Base-by-base conservation (phyloP, 306 rosid genomes). In the Cicer bijugum region DNA sequence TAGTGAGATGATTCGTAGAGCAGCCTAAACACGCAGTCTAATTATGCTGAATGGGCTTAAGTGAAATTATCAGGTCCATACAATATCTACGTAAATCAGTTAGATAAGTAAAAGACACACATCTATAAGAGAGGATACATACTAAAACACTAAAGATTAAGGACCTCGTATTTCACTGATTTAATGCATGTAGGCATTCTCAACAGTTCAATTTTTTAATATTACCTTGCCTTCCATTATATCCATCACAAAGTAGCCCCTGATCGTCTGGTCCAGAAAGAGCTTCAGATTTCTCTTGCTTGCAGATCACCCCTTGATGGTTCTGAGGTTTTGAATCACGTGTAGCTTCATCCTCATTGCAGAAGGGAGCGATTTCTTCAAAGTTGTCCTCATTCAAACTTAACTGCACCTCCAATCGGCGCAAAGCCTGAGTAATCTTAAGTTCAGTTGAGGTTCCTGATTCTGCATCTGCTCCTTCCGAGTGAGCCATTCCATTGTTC, bases 371-470 rank as follows among this genome's bases (percentile, higher is more conserved):
- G 56, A 90, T 78, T 20, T 84, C 86, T 50, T 87, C 72, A 67
- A 87, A n/a, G 75, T 75, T 85, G 67, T 87, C 88, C 37, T 88
- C 89, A 67, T 86, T 87, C 72, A 95, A 84, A 87, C 97, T 95
- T 77, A 95, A 85, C 75, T 91, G 99, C 83, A 84, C 90, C 88
- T 95, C 92, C 58, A 90, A 84, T 74, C 86, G 88, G 68, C 89
- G 85, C 82, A 95, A 75, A 76, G 95, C 96, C 56, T 85, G 87
- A 73, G 84, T 81, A 83, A 94, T 89, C 63, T 85, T 82, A 43
- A 64, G 28, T 51, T 77, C 84, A 42, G 86, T 16, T 16, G 87
- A 76, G 79, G 74, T 56, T 69, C 80, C 80, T 60, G 82, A 84
- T 60, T 83, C 88, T 74, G 79, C 79, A 75, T 83, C 82, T 17